Percentiles rank a stretch among this genome's conserved stretches.
These are phyloP conservation scores for Solanum piurae DNA, from an alignment of 257 asterid species.

Conservation along the genomic window DNA sequence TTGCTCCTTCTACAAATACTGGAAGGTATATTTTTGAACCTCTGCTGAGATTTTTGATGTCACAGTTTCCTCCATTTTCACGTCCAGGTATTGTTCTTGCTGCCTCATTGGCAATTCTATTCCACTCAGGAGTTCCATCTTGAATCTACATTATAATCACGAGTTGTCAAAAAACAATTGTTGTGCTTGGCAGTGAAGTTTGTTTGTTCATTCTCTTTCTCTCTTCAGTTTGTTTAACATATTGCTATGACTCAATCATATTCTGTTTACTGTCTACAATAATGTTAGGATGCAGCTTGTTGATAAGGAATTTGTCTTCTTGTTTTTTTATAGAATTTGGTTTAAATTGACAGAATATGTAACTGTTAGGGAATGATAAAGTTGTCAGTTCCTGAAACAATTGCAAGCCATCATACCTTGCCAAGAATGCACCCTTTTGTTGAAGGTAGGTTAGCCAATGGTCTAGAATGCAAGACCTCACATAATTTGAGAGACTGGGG, in stretches of 20 bases:
- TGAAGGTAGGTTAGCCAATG: slow-evolving; percentile 78
- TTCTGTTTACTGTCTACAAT: background rate
- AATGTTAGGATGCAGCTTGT: background rate
- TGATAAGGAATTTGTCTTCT: background rate
- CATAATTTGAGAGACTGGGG: slow-evolving; percentile 52
- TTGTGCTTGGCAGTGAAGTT: background rate
- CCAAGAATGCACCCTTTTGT: slow-evolving; percentile 81
- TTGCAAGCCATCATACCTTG: slow-evolving; percentile 39
- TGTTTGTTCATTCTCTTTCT: background rate
- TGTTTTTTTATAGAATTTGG: background rate
- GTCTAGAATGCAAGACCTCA: slow-evolving; percentile 82
- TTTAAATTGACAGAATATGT: background rate
- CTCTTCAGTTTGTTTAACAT: background rate
- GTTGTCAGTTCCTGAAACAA: background rate
- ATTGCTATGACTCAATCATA: background rate
- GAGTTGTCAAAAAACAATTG: background rate
- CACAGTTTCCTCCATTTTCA: slow-evolving; percentile 95
- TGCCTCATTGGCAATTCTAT: slow-evolving; percentile 72
- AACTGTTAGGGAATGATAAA: background rate
- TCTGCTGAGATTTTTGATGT: slow-evolving; percentile 86
- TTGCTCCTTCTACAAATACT: slow-evolving; percentile 92
- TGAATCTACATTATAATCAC: slow-evolving; percentile 36
- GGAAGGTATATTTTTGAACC: slow-evolving; percentile 95
- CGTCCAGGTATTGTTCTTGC: slow-evolving; percentile 95
- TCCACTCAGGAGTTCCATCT: slow-evolving; percentile 78